Evolutionary conservation across 1,284 basidiomycete genomes (phyloP).

Genomic region (Malassezia caprae): DNA sequence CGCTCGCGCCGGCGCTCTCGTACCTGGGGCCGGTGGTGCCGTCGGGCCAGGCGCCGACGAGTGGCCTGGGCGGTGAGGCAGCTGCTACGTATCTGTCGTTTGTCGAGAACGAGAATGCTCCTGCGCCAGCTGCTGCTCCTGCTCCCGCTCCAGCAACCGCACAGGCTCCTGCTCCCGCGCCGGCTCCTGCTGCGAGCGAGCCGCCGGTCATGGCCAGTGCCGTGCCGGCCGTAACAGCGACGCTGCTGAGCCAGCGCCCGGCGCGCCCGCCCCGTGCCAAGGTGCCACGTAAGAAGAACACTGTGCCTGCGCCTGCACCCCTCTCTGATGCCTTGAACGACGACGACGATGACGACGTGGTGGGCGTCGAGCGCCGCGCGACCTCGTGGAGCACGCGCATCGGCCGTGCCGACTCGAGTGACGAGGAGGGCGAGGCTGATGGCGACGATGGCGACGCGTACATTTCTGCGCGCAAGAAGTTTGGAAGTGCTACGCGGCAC

Average conservation of each 20-base stretch:
- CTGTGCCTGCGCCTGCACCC: background rate
- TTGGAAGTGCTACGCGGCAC: slow-evolving; percentile 31
- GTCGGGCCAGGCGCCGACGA: background rate
- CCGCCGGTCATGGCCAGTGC: slow-evolving; percentile 13
- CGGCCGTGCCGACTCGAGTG: slow-evolving; percentile 25
- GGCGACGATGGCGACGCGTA: slow-evolving; percentile 26
- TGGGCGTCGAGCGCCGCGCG: slow-evolving; percentile 19
- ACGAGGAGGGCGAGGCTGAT: slow-evolving; percentile 25
- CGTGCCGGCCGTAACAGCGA: slow-evolving; percentile 16
- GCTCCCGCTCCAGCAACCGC: background rate
- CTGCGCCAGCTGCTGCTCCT: background rate
- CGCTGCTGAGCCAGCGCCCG: background rate
- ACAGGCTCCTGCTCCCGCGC: background rate
- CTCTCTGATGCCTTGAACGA: background rate
- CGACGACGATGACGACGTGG: slow-evolving; percentile 23
- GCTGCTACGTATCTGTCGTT: background rate
- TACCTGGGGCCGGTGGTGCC: background rate
- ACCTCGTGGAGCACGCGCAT: slow-evolving; percentile 37
- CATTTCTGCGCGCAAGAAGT: slow-evolving; percentile 33
- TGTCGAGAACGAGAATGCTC: background rate
- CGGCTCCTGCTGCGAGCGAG: background rate
- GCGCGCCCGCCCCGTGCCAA: background rate
- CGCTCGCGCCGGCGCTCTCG: background rate
- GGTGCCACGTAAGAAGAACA: background rate
- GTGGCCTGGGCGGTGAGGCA: background rate